A percentile compares a stretch with the other conserved stretches of the same genome.
These are phyloP conservation scores for Russula compacta DNA, from an alignment of 768 basidiomycete genomes.

Conservation along the genomic window DNA sequence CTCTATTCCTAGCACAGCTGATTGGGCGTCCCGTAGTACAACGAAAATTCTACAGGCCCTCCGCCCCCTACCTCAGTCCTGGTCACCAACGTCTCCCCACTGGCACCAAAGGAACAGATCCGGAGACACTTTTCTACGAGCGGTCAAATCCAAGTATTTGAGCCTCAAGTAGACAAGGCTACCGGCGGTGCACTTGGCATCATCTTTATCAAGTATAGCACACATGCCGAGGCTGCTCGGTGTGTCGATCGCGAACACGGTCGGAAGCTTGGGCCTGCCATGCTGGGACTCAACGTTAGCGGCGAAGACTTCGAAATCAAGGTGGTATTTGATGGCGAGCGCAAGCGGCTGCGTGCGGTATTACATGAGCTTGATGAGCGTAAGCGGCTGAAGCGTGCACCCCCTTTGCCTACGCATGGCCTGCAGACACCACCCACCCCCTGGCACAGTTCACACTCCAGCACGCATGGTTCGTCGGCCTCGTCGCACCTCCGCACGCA, in stretches of 20 bases:
- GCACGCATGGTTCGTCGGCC: slow-evolving; percentile 15
- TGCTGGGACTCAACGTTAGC: slow-evolving; percentile 25
- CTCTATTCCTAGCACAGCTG: background rate
- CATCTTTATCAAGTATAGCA: slow-evolving; percentile 57
- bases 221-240: slow-evolving; percentile 56
- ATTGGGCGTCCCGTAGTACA: slow-evolving; percentile 44
- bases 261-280: slow-evolving; percentile 41
- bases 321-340: slow-evolving; percentile 76
- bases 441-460: slow-evolving; percentile 27
- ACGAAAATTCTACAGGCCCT: slow-evolving; percentile 58
- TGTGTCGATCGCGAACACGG: slow-evolving; percentile 65
- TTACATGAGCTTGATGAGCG: slow-evolving; percentile 52
- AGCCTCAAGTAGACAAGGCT: slow-evolving; percentile 67
- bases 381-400: slow-evolving; percentile 32
- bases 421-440: slow-evolving; percentile 5
- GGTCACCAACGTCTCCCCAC: slow-evolving; percentile 57
- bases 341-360: slow-evolving; percentile 51
- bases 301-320: slow-evolving; percentile 52
- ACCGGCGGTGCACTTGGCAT: slow-evolving; percentile 83
- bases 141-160: slow-evolving; percentile 57
- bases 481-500: slow-evolving; percentile 16
- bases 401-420: slow-evolving; percentile 10
- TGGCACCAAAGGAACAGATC: slow-evolving; percentile 60
- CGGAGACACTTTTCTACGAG: slow-evolving; percentile 53
- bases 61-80: slow-evolving; percentile 71